A percentile compares a stretch with the other conserved stretches of the same genome.
These are phyloP conservation scores for Paramecium tetraurelia DNA, from an alignment of 73 alveolate genomes.

Conservation along the genomic window DNA sequence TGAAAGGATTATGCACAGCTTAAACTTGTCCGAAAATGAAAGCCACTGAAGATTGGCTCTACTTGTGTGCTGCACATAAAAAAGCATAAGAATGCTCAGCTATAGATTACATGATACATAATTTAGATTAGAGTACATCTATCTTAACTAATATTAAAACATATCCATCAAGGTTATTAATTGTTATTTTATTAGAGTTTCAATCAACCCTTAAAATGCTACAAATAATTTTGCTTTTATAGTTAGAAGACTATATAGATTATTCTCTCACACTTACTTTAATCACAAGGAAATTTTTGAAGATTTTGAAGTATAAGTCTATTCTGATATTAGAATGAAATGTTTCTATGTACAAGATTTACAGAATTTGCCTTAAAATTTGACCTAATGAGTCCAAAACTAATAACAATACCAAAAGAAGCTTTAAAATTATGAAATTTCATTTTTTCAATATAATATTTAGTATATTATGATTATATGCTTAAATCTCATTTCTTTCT, in stretches of 20 bases:
- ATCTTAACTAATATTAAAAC: slow-evolving; percentile 86
- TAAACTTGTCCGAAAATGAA: slow-evolving; percentile 97
- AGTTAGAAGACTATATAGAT: slow-evolving; percentile 94
- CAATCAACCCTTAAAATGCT: slow-evolving; percentile 82
- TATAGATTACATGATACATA: slow-evolving; percentile 97
- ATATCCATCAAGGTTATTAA: slow-evolving; percentile 58
- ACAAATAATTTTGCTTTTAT: slow-evolving; percentile 85
- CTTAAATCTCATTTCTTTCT: background rate
- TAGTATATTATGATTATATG: background rate
- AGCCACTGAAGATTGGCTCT: slow-evolving; percentile 98
- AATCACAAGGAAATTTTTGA: slow-evolving; percentile 91
- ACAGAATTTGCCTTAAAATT: slow-evolving; percentile 92
- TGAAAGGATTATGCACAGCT: slow-evolving; percentile 93
- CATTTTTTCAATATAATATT: background rate
- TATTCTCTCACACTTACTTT: slow-evolving; percentile 92
- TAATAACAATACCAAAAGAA: slow-evolving; percentile 89
- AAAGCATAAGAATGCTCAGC: slow-evolving; percentile 98
- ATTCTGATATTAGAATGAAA: slow-evolving; percentile 68
- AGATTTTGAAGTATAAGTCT: slow-evolving; percentile 82
- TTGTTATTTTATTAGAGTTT: slow-evolving; percentile 63
- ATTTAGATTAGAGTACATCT: slow-evolving; percentile 92
- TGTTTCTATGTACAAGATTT: slow-evolving; percentile 95
- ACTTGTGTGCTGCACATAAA: slow-evolving; percentile 97
- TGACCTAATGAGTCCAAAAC: slow-evolving; percentile 92
- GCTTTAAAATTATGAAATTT: slow-evolving; percentile 60